Base-by-base conservation (phyloP, 805 yeast genomes). In the Nakazawaea laoshanensis region DNA sequence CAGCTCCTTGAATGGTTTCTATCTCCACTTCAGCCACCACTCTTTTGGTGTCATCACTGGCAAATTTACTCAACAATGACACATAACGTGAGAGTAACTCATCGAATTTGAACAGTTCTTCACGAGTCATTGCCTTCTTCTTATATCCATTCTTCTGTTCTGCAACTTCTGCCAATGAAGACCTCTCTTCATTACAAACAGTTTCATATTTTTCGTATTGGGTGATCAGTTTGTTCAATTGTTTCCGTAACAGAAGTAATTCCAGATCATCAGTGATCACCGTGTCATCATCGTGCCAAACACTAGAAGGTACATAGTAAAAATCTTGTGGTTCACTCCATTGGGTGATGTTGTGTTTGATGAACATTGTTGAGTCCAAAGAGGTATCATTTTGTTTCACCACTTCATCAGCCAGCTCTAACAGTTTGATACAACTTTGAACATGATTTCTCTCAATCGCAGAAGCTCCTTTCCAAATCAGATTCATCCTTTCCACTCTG, bases 241-340 rank as follows among this genome's bases (percentile, higher is more conserved):
- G 57, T 36, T 63, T 59, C 49, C 71, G 75, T 48, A 82, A 57
- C 24, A 68, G 72, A 5, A 69, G 62, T 33, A 79, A 57, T 47
- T 77, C 84, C 5, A 65, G 67, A 26, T 70, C 76, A 4, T 68
- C 62, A 2, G 75, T 67, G 41, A 79, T 65, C 47, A 83, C 67
- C 22, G 70, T 61, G 42, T 86, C 95, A 55, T 92, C 96, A 49
- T 92, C 98, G 56, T 89, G 97, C 98, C 98, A 92, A 26, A 92
- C 79, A 19, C 87, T 77, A 17, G 94, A 78, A 2, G 97, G 96
- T 41, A 83, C 70, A 48, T 82, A 92, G 43, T 74, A 67, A 49
- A 82, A 85, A 57, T 89, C 97, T 5, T 61, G 63, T 1, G 96
- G 97, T 46, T 87, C 96, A 28, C 65, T 65, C 96, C 96, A 92